These are phyloP conservation scores for Gypsophila paniculata DNA, from an alignment of 179 eudicot species.

Conservation along the genomic window DNA sequence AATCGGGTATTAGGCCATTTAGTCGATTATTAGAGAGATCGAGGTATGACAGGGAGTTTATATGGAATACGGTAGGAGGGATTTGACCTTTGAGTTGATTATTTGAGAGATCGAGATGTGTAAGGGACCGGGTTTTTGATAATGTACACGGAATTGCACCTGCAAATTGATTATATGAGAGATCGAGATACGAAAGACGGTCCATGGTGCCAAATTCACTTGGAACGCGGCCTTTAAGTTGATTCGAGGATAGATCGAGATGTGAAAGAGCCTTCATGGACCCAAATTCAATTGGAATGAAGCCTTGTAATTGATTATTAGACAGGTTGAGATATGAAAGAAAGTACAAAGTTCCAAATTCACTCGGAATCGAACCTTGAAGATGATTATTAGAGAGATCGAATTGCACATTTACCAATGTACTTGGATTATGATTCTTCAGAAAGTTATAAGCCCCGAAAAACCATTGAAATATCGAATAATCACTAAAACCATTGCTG, in stretches of 20 bases:
- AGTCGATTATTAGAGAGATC: conserved; percentile 14
- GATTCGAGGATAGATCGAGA: background rate
- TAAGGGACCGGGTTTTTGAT: background rate
- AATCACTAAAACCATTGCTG: background rate
- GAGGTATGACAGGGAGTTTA: conserved; percentile 3
- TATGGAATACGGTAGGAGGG: background rate
- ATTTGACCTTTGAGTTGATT: conserved; percentile 19
- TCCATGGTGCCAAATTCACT: background rate
- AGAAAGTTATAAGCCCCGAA: background rate
- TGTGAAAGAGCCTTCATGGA: background rate
- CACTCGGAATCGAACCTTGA: background rate
- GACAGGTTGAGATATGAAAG: background rate
- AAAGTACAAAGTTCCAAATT: background rate
- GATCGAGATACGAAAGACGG: background rate
- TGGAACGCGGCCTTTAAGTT: background rate
- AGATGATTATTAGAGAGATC: background rate
- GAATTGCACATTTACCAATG: background rate
- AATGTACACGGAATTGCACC: background rate
- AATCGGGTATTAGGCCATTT: conserved; percentile 16
- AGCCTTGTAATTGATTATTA: background rate
- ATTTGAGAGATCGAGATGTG: conserved; percentile 6
- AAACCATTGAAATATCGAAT: background rate
- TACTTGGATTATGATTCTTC: background rate
- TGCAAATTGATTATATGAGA: conserved; percentile 5
- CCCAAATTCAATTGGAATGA: background rate